phyloP scores from a whole-genome alignment of 2,329 filamentous ascomycete species.

The Alternaria gaisen region DNA sequence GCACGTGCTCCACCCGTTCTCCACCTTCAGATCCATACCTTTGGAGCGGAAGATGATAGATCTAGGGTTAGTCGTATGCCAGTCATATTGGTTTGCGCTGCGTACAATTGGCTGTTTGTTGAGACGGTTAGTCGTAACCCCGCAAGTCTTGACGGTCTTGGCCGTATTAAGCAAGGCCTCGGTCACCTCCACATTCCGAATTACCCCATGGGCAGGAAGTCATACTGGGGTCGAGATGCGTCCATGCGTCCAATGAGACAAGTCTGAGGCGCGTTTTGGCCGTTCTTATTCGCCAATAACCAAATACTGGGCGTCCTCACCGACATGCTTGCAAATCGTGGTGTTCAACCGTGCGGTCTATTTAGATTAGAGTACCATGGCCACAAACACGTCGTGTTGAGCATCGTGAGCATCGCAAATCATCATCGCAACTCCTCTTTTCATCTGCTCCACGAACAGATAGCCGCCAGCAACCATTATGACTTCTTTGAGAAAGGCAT shows the following conservation, averaged over 20 bases:
- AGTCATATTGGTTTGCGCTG: neutral
- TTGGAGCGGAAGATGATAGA: neutral
- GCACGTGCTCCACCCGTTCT: constrained; percentile 1
- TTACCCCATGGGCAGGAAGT: constrained; percentile 20
- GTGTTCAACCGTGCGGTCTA: constrained; percentile 3
- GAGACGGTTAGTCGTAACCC: neutral
- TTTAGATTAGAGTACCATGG: constrained; percentile 9
- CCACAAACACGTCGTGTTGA: neutral
- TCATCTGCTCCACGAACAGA: neutral
- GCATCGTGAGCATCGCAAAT: neutral
- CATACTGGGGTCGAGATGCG: constrained; percentile 8
- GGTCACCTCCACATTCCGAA: constrained; percentile 28
- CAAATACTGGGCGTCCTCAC: neutral
- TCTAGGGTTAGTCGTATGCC: neutral
- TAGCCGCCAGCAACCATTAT: constrained; percentile 26
- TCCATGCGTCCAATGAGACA: constrained; percentile 14
- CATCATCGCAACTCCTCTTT: neutral
- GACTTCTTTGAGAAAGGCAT: constrained; percentile 47
- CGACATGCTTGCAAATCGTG: neutral
- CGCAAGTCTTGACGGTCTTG: constrained; percentile 7
- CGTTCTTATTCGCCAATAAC: neutral
- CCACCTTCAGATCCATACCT: neutral
- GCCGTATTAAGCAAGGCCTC: constrained; percentile 7
- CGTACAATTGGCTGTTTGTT: neutral
- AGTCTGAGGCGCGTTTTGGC: neutral